Evolutionary conservation across 768 basidiomycete genomes (phyloP).

Genomic region (Pleurotus djamor): DNA sequence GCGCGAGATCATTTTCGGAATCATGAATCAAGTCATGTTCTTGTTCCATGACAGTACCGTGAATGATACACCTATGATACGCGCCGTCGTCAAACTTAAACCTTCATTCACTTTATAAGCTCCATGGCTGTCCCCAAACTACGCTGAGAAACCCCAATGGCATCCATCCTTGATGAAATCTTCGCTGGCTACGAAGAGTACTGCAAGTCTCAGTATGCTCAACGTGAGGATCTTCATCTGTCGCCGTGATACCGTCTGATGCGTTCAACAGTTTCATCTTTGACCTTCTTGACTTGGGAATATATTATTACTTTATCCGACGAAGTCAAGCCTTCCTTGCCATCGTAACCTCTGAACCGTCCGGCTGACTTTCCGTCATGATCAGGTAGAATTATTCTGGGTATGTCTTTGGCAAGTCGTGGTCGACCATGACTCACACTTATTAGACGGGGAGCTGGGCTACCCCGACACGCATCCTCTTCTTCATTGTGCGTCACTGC

Average conservation of each 20-base stretch:
- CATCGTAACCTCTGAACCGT: no score
- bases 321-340: not conserved
- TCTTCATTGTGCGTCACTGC: not conserved
- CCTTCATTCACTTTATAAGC: no score
- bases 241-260: no score
- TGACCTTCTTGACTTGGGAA: not conserved
- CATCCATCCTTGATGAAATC: not conserved
- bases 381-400: not conserved
- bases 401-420: not conserved
- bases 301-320: not conserved
- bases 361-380: not conserved
- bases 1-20: not conserved
- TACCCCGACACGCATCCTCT: not conserved
- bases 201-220: not conserved
- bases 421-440: no score
- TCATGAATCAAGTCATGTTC: no score
- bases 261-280: not conserved
- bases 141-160: no score
- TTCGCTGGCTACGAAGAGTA: not conserved
- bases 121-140: no score
- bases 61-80: no score
- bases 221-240: not conserved
- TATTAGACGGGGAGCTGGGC: constrained; percentile 1
- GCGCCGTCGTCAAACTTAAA: no score
- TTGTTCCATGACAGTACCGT: no score